These are phyloP conservation scores for Styphnolobium japonicum DNA, from an alignment of 306 rosid genomes.

Conservation along the genomic window DNA sequence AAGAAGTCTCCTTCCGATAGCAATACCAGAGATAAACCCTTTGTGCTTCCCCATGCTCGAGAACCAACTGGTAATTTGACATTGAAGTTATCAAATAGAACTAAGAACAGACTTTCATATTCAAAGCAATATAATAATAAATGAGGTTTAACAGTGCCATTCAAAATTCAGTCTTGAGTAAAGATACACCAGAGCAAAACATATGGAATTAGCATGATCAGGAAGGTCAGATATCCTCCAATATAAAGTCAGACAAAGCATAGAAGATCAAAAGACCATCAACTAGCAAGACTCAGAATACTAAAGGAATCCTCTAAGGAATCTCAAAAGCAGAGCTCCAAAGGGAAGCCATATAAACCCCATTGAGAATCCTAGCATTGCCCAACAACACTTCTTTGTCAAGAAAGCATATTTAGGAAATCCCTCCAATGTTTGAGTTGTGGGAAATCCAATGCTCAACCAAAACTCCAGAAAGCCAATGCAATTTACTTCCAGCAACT, in stretches of 20 bases:
- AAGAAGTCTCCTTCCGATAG: conserved; percentile 11
- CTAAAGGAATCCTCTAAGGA: background rate
- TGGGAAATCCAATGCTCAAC: background rate
- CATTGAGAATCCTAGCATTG: background rate
- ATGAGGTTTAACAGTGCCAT: background rate
- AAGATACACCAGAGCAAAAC: background rate
- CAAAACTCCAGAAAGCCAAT: background rate
- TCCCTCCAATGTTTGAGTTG: background rate
- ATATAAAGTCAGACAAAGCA: background rate
- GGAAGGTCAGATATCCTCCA: conserved; percentile 14
- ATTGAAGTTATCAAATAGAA: conserved; percentile 26
- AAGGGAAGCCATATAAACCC: background rate
- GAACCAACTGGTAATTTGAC: conserved; percentile 68
- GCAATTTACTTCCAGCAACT: background rate
- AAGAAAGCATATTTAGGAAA: background rate
- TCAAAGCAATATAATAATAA: conserved; percentile 1
- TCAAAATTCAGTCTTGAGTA: background rate
- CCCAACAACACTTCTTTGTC: background rate
- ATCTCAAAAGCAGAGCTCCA: background rate
- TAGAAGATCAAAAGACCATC: background rate
- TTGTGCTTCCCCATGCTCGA: conserved; percentile 82
- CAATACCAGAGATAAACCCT: conserved; percentile 81
- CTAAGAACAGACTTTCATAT: background rate
- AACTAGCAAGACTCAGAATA: conserved; percentile 15
- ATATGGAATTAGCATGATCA: conserved; percentile 8